Conservation (phyloP, 352 stramenopile species). For the Stramenopiles sp. region DNA sequence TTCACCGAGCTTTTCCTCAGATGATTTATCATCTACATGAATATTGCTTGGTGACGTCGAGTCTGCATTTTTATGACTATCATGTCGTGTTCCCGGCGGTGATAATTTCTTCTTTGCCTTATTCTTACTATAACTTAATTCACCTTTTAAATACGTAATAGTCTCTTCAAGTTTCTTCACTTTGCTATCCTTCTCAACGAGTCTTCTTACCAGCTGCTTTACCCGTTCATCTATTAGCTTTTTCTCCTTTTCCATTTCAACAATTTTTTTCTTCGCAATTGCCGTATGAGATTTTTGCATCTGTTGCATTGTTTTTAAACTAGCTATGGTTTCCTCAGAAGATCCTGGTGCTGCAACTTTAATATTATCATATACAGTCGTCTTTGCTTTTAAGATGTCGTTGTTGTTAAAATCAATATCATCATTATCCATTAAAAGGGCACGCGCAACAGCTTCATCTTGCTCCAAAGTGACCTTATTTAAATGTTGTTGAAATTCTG, state of each 20-base stretch:
- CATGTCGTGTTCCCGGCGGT: not conserved
- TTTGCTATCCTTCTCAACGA: not conserved
- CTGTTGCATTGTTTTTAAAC: not conserved
- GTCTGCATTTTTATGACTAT: not conserved
- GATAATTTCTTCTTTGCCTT: not conserved
- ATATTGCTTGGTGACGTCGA: not conserved
- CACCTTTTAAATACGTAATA: not conserved
- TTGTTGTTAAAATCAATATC: not conserved
- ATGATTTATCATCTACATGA: not conserved
- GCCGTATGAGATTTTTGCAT: not conserved
- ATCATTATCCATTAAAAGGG: conserved; percentile 3
- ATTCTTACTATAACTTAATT: not conserved
- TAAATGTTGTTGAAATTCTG: not conserved
- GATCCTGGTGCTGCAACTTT: not conserved
- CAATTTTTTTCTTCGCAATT: not conserved
- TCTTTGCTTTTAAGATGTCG: not conserved
- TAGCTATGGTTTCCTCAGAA: not conserved
- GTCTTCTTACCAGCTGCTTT: not conserved
- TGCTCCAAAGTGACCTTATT: not conserved
- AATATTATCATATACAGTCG: not conserved
- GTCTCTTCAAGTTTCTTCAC: not conserved
- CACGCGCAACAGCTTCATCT: not conserved
- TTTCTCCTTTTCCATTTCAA: not conserved
- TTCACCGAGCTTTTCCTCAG: not conserved
- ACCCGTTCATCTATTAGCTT: not conserved